Conservation (phyloP, 306 rosid genomes). For the Vigna mungo region DNA sequence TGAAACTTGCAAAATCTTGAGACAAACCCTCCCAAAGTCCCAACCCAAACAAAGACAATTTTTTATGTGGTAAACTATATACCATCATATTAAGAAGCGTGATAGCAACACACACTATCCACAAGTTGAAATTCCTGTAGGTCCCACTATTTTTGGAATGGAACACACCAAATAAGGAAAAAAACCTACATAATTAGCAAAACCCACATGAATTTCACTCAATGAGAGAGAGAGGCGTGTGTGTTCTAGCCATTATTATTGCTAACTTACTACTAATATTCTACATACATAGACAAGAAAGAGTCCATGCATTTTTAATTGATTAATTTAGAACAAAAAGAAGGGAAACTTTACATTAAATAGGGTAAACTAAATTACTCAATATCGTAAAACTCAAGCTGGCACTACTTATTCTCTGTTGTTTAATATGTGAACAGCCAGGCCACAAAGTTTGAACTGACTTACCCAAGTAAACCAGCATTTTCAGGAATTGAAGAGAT, state of each 20-base stretch:
- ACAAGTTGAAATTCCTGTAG: neutral
- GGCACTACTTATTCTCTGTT: neutral
- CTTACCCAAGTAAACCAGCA: conserved; percentile 96
- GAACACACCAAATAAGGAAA: conserved; percentile 2
- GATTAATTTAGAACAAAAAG: conserved; percentile 1
- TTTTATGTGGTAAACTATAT: neutral
- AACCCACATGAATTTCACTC: neutral
- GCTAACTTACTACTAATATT: neutral
- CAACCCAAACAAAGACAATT: neutral
- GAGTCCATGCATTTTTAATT: conserved; percentile 15
- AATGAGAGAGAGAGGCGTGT: no score
- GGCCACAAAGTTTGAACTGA: conserved; percentile 33
- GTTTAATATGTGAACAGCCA: conserved; percentile 32
- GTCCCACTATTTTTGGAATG: neutral
- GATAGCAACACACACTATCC: neutral
- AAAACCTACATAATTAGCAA: neutral
- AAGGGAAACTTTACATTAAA: conserved; percentile 2
- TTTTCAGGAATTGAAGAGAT: conserved; percentile 75
- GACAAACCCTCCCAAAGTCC: neutral
- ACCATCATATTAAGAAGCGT: conserved; percentile 5
- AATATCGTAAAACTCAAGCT: conserved; percentile 19
- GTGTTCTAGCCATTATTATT: neutral
- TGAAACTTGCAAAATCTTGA: neutral
- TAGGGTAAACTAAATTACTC: conserved; percentile 14
- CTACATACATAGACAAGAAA: neutral